Base-by-base conservation (phyloP, 164 flowering plant genomes). In the Buxus sempervirens region DNA sequence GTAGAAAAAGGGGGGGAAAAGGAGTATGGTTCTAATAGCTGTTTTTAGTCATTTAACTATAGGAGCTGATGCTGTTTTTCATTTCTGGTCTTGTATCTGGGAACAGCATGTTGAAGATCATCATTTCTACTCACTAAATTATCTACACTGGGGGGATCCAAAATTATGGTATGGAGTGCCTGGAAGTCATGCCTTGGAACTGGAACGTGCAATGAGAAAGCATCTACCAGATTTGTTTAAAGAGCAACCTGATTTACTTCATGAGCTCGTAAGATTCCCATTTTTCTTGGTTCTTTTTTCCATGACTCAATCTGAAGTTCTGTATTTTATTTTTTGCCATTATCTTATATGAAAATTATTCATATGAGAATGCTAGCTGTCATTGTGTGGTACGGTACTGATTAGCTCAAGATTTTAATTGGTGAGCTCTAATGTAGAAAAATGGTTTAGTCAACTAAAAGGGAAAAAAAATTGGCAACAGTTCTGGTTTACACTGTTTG, bases 101-200 rank as follows among this genome's bases (percentile, higher is more conserved):
- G 51, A 67, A 74, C 81, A 92, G 98, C 98, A 92, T 83, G 98
- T 92, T 28, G 98, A 92, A 73, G 98, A 92, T 67, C 96, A 92
- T 72, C 98, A 90, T 74, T 78, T 92, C 24, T 92, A 92, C 75
- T 92, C 98, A 14, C 74, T 92, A 36, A 92, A 92, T 75, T 88
- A 88, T 74, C 48, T 85, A 9, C 98, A 92, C 71, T 87, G 80
- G 81, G 98, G 98, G 32, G 98, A 83, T 69, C 90, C 94, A 68
- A 92, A 92, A 78, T 45, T 92, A 53, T 92, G 98, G 98, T 92
- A 88, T 83, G 96, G 98, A 28, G 84, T 92, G 23, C 94, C 98
- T 28, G 91, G 88, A 74, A 80, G 74, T 66, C 81, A 80, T 80
- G 94, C 98, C 32, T 67, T 75, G 6, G 70, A 77, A 58, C 77